phyloP scores from a whole-genome alignment of 805 yeast species.

The Zygoascus biomembranicola region DNA sequence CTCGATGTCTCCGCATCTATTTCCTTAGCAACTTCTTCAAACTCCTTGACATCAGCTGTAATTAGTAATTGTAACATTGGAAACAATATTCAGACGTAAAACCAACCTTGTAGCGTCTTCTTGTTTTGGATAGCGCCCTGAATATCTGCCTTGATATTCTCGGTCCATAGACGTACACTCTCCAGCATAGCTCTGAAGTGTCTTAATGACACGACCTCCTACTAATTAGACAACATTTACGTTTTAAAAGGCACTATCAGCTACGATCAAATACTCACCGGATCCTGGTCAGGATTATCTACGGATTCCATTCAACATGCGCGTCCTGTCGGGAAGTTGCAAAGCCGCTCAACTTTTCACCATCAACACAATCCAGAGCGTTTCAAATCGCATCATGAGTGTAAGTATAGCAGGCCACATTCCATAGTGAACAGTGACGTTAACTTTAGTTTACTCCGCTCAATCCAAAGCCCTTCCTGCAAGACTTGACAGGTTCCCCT shows the following conservation, averaged over 20 bases:
- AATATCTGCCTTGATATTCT: slow-evolving; percentile 11
- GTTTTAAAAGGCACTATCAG: background rate
- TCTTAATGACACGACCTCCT: slow-evolving; percentile 1
- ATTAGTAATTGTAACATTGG: background rate
- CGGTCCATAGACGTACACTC: slow-evolving; percentile 14
- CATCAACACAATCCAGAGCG: background rate
- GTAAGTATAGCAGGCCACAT: background rate
- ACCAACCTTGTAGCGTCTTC: slow-evolving; percentile 9
- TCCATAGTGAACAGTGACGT: background rate
- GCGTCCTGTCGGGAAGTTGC: background rate
- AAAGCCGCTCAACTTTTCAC: background rate
- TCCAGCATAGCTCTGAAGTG: slow-evolving; percentile 16
- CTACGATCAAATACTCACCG: background rate
- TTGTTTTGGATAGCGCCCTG: slow-evolving; percentile 13
- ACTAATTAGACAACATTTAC: background rate
- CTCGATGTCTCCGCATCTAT: background rate
- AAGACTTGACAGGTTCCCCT: slow-evolving; percentile 58
- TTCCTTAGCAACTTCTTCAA: background rate
- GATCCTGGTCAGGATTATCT: slow-evolving; percentile 1
- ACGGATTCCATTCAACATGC: background rate
- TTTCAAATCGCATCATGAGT: background rate
- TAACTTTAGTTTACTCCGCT: slow-evolving; percentile 43
- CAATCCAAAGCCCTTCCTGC: slow-evolving; percentile 86
- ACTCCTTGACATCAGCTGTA: slow-evolving; percentile 3
- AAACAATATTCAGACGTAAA: background rate